Base-by-base conservation (phyloP, 768 basidiomycete species). In the Sistotremastrum suecicum region DNA sequence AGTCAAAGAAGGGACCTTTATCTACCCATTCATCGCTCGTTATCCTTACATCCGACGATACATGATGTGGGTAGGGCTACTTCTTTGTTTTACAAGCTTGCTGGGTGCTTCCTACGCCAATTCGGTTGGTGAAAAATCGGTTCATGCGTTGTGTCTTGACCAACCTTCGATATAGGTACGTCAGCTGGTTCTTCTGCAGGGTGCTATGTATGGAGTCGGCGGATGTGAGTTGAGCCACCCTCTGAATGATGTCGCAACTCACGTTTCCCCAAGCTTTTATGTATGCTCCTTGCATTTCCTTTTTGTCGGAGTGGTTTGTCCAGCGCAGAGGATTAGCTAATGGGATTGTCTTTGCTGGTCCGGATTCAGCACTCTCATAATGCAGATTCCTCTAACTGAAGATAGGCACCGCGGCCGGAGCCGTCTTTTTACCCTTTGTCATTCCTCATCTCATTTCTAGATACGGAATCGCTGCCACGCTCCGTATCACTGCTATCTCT, bases 251-350 rank as follows among this genome's bases (percentile, higher is more conserved):
- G n/a, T 12, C 33, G 34, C 9, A 34, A 37, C 35, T 28, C 28
- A 5, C 9, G 8, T 42, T 41, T 37, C n/a, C 38, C 20, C 20
- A 20, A 56, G 60, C 52, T 3, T 33, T 61, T 3, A 37, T 63
- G 8, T 63, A 59, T 39, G 37, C 52, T 5, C 53, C 58, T 0
- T 55, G 53, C 41, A 50, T 62, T 7, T 55, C 55, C 5, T 58
- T 55, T 42, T 42, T 63, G 34, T 50, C 62, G 1, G 63, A 64
- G 48, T 64, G 62, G 63, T 64, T 63, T 44, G 53, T 58, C 20
- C 44, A 46, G 3, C 54, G 58, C 3, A 46, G 63, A 39, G 62
- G 61, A 2, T 51, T 59, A 4, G 63, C 63, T 4, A 60, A 59
- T 34, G 62, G 63, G 2, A 55, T 61, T 30, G 52, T 63, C 30